Evolutionary conservation across 208 protist species (phyloP), one percentile per base, ranked within the genome.

Genomic region (Phytomonas serpens): DNA sequence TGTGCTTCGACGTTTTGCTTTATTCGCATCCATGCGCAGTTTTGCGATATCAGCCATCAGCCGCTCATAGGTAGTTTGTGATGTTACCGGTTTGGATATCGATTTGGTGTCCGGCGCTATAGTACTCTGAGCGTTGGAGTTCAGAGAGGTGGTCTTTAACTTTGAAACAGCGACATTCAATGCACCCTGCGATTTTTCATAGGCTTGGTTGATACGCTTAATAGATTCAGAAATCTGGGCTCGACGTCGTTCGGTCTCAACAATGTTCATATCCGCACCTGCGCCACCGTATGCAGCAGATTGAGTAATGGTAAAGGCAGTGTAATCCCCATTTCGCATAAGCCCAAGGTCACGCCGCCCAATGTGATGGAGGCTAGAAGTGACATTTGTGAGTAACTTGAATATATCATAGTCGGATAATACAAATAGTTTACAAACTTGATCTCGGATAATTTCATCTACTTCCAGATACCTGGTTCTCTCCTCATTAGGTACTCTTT

Each of bases 261-360:
- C 38, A 47, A 47, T 47, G 13, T 3, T 47, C 40, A 19, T 47
- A 19, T 47, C 14, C 40, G 4, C 40, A 47, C 40, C 40, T 47
- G 40, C 67, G 7, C 80, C 80, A 30, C 80, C 85, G 75, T 89
- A 92, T 16, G 79, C 86, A 16, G 71, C 61, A 30, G 86, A 90
- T 67, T 95, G 90, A 32, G 86, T 84, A 31, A 95, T 11, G 14
- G 87, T 95, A 81, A 95, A 93, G 64, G 90, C 85, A 11, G 87
- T 95, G 69, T 42, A 76, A 68, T 85, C 73, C 33, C 87, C 84
- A 77, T 95, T 95, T 38, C 85, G 85, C 80, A 93, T 72, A 4
- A 95, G 79, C 4, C 90, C 87, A 16, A 95, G 79, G 74, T 95
- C 90, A 71, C 88, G 82, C 19, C 90, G 85, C 14, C 90, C 90